Conservation (phyloP, 2,329 filamentous ascomycete genomes). For the Aureobasidium sp. region DNA sequence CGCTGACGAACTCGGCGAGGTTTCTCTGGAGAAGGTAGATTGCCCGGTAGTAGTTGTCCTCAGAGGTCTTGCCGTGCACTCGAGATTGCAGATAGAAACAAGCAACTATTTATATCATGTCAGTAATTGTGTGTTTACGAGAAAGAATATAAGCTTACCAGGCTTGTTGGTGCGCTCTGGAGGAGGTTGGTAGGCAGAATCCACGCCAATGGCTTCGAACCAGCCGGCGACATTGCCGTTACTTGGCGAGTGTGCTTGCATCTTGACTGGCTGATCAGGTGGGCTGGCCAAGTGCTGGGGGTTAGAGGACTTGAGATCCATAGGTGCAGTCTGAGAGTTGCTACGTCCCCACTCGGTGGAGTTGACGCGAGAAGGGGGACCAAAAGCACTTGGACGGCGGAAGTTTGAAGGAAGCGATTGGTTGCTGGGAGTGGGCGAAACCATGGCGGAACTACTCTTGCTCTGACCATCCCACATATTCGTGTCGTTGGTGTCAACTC, state of each 20-base stretch:
- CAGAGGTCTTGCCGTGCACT: constrained; percentile 38
- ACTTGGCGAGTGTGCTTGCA: constrained; percentile 48
- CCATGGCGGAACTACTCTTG: constrained; percentile 50
- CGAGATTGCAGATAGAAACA: constrained; percentile 74
- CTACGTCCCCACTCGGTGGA: constrained; percentile 38
- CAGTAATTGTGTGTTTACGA: not conserved
- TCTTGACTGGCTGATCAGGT: constrained; percentile 46
- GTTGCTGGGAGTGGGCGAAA: constrained; percentile 41
- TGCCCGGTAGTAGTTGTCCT: constrained; percentile 66
- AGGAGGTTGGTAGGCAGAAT: constrained; percentile 76
- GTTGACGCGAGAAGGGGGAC: constrained; percentile 34
- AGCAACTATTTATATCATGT: constrained; percentile 49
- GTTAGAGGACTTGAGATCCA: constrained; percentile 34
- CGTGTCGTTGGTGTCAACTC: constrained; percentile 38
- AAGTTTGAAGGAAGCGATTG: constrained; percentile 38
- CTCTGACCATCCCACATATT: constrained; percentile 41
- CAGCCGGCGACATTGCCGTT: constrained; percentile 62
- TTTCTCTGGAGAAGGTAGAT: constrained; percentile 77
- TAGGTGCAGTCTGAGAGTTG: constrained; percentile 45
- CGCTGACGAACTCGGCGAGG: constrained; percentile 61
- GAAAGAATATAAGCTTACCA: constrained; percentile 34
- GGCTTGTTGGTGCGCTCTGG: constrained; percentile 61
- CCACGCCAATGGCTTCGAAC: constrained; percentile 90
- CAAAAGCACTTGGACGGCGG: constrained; percentile 36
- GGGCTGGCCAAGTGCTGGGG: constrained; percentile 37